Evolutionary conservation across 768 basidiomycete species (phyloP), one percentile per base, ranked within the genome.

Genomic region (Leccinum uliginosum): DNA sequence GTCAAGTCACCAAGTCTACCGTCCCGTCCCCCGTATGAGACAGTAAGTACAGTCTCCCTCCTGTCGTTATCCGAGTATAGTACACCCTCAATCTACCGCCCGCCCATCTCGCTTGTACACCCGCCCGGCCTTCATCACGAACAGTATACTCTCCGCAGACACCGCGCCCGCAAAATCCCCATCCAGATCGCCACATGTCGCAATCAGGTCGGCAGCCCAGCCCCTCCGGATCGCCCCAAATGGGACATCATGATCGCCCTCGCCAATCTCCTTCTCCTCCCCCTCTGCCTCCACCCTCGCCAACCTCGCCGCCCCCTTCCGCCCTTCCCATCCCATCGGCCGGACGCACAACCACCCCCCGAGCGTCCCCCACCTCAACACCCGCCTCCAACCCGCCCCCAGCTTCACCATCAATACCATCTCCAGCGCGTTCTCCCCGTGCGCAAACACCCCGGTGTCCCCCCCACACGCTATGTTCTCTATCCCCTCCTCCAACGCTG

Each of bases 381-480:
- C 80, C 52, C 73, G 71, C 32, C 69, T 67, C 80, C 80, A 82
- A 24, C 73, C 69, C 21, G 81, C 83, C 2, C 85, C 84, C 2
- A 83, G 71, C 26, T 67, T 63, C 14, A 79, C 78, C 86, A 86
- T 86, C 29, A 85, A 66, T 61, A 78, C 71, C 75, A 87, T 72
- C 74, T 87, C 85, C 43, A 80, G 68, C 26, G 80, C 76, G 62
- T 87, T 87, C 59, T 76, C 71, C 1, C 84, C 85, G 63, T 85
- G 85, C 17, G 78, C 62, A 66, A 86, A 87, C 2, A 79, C 78
- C 9, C 84, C 85, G 2, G 85, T 87, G 67, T 87, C 83, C 1
- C 85, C 83, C 7, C 85, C 84, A 63, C 81, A 82, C 7, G 83
- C 83, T 51, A 87, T 75, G 53, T 76, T 75, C 10, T 79, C 75